Base-by-base conservation (phyloP, 352 stramenopile species). In the Phytopythium kandeliae region DNA sequence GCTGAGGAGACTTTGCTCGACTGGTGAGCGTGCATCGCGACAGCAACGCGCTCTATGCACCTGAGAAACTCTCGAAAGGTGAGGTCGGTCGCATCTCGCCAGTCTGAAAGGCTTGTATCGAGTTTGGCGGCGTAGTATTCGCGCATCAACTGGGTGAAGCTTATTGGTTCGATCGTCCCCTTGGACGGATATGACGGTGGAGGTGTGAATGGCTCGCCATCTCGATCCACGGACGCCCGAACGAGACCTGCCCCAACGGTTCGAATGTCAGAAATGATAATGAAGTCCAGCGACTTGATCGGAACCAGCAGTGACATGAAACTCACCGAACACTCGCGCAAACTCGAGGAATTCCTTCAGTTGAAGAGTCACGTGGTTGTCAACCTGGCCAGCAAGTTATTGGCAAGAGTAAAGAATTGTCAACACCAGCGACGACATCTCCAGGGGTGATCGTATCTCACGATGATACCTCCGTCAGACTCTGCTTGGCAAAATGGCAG, bases 61-160 rank as follows among this genome's bases (percentile, higher is more conserved):
- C 79, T 71, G 9, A 88, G 58, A 51, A 91, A 91, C 49, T 91
- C 79, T 17, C 74, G 77, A 33, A 91, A 87, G 19, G 60, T 87
- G 15, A 91, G 50, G 44, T 89, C 69, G 21, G 69, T 51, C 11
- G 67, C 59, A 47, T 89, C 75, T 4, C 77, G 64, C 4, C 74
- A 74, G 46, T 86, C 73, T 2, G 75, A 55, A 31, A 89, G 82
- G 42, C 77, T 84, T 24, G 87, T 67, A 49, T 91, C 79, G 16
- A 91, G 71, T 48, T 87, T 91, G 13, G 79, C 73, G 15, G 71
- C 74, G 41, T 84, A 87, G 57, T 78, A 87, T 28, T 91, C 79
- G 6, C 74, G 74, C 41, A 89, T 62, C 21, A 91, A 57, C 21
- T 89, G 74, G 60, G 69, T 64, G 1, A 83, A 52, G 47, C 65